Conservation (phyloP, 2,329 filamentous ascomycete species). For the Cytospora schulzeri region DNA sequence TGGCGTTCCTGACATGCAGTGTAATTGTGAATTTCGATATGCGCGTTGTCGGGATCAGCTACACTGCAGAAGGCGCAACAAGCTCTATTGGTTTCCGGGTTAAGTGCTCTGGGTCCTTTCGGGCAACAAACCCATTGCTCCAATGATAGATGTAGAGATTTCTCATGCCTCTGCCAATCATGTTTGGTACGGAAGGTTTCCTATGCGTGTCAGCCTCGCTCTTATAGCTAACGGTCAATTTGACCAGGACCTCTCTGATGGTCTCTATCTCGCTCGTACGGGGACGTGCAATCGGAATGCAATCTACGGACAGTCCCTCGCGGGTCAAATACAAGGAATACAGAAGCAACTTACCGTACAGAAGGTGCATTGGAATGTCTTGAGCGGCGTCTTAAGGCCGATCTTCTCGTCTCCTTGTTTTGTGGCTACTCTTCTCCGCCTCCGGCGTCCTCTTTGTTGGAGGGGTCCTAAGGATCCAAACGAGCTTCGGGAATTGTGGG, state of each 20-base stretch:
- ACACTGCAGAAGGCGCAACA: conserved; percentile 63
- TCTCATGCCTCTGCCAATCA: conserved; percentile 72
- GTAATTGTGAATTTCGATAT: conserved; percentile 62
- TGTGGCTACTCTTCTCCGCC: conserved; percentile 48
- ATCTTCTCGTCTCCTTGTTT: conserved; percentile 42
- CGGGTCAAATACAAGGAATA: neutral
- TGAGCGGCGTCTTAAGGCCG: conserved; percentile 46
- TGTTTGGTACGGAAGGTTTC: conserved; percentile 69
- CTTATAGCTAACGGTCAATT: too few relatives aligned
- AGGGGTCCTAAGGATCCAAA: conserved; percentile 53
- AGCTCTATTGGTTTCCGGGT: conserved; percentile 59
- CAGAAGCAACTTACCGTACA: conserved; percentile 47
- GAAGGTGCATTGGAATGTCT: conserved; percentile 68
- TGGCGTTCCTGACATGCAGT: conserved; percentile 68
- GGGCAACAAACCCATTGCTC: conserved; percentile 68
- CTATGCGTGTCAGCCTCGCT: conserved; percentile 15
- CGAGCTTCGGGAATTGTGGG: conserved; percentile 59
- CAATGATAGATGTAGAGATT: conserved; percentile 65
- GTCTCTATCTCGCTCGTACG: neutral
- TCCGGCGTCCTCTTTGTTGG: conserved; percentile 48
- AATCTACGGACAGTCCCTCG: neutral
- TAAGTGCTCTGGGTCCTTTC: conserved; percentile 56
- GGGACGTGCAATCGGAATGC: neutral
- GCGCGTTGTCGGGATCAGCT: conserved; percentile 55
- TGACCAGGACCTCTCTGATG: neutral